phyloP scores from a whole-genome alignment of 169 alveolate genomes.

The Plasmodium reichenowi region DNA sequence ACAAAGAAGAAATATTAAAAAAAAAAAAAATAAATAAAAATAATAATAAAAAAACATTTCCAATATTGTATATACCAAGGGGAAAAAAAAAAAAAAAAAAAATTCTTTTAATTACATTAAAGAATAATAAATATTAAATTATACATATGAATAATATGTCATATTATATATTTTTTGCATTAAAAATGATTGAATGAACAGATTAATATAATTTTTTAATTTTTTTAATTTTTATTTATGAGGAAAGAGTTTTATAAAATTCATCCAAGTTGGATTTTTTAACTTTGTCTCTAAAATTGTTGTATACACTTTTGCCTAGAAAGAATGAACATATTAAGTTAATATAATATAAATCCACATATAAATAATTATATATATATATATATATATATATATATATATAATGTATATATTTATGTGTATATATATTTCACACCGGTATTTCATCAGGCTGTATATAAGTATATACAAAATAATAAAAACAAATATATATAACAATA shows the following conservation, averaged over 20 bases:
- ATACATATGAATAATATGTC: too few species aligned
- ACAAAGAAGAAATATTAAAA: neutral
- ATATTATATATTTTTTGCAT: too few species aligned
- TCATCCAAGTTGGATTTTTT: constrained; percentile 48
- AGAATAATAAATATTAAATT: too few species aligned
- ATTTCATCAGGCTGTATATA: neutral
- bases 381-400: neutral
- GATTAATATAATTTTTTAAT: neutral
- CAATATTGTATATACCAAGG: neutral
- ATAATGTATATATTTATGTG: neutral
- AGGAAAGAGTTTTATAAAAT: constrained; percentile 16
- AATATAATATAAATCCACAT: neutral
- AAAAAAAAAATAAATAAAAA: neutral
- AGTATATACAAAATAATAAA: neutral
- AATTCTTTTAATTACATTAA: neutral
- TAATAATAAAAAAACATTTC: neutral
- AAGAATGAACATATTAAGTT: neutral
- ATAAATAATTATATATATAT: constrained; percentile 5
- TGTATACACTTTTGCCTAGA: constrained; percentile 43
- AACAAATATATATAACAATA: constrained; percentile 1
- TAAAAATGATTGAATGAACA: constrained; percentile 8
- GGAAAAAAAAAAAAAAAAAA: neutral
- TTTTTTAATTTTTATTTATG: constrained; percentile 41
- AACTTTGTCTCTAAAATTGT: constrained; percentile 58
- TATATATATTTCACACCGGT: neutral